Evolutionary conservation across 2,329 filamentous ascomycete species (phyloP).

Genomic region (Colletotrichum shisoi): DNA sequence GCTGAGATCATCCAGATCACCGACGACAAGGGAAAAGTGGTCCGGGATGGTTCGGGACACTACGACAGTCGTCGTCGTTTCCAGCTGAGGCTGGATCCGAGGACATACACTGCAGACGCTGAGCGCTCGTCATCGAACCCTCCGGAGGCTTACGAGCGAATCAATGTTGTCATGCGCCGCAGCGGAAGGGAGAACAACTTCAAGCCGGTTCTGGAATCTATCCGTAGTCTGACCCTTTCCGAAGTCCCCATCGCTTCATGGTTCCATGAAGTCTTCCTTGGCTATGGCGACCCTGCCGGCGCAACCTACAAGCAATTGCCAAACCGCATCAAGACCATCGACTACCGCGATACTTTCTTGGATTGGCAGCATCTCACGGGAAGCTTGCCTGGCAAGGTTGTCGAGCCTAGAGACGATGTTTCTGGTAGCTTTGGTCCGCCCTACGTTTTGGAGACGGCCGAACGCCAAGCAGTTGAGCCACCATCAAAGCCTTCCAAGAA

Average conservation of each 20-base stretch:
- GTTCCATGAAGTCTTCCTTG: slow-evolving; percentile 97
- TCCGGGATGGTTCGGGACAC: slow-evolving; percentile 70
- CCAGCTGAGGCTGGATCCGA: slow-evolving; percentile 81
- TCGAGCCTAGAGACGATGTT: slow-evolving; percentile 78
- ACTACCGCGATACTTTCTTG: slow-evolving; percentile 93
- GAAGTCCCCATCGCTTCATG: slow-evolving; percentile 87
- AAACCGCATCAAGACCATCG: slow-evolving; percentile 78
- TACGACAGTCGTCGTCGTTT: slow-evolving; percentile 75
- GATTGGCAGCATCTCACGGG: slow-evolving; percentile 94
- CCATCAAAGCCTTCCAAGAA: slow-evolving; percentile 78
- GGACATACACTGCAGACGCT: slow-evolving; percentile 79
- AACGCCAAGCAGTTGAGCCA: slow-evolving; percentile 60
- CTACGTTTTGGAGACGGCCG: slow-evolving; percentile 78
- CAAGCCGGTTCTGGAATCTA: slow-evolving; percentile 89
- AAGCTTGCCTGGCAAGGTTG: slow-evolving; percentile 84
- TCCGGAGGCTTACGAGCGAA: slow-evolving; percentile 78
- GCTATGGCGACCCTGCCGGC: slow-evolving; percentile 89
- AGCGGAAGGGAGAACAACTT: slow-evolving; percentile 96
- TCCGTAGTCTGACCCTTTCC: slow-evolving; percentile 83
- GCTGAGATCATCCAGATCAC: slow-evolving; percentile 87
- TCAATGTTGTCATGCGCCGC: slow-evolving; percentile 87
- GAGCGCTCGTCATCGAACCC: slow-evolving; percentile 71
- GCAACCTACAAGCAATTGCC: slow-evolving; percentile 85
- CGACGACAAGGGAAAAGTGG: slow-evolving; percentile 80
- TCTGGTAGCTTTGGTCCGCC: slow-evolving; percentile 82